These are phyloP conservation scores for Mallotus repandus DNA, from an alignment of 441 rosid species.

Conservation along the genomic window DNA sequence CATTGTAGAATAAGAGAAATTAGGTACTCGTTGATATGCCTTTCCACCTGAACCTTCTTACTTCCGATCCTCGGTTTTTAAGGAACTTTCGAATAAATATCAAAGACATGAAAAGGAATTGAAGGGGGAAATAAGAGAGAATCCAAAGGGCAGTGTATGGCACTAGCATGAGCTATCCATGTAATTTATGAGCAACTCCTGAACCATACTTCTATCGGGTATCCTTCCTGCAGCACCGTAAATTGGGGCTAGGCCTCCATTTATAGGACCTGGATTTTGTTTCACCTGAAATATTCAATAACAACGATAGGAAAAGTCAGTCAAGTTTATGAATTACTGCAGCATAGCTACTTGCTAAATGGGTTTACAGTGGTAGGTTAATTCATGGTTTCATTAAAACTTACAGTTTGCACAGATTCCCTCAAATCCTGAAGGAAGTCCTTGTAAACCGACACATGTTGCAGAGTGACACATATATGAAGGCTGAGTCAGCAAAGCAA, in stretches of 20 bases:
- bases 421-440: slow-evolving; percentile 65
- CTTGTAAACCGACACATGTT: slow-evolving; percentile 64
- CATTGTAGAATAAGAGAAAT: slow-evolving; percentile 25
- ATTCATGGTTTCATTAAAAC: slow-evolving; percentile 17
- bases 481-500: slow-evolving; percentile 50
- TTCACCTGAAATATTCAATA: slow-evolving; percentile 46
- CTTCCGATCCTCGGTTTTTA: too few relatives aligned
- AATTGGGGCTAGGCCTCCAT: slow-evolving; percentile 84
- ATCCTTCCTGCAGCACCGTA: slow-evolving; percentile 97
- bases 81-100: background rate
- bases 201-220: slow-evolving; percentile 82
- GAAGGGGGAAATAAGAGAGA: background rate
- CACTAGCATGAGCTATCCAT: slow-evolving; percentile 79
- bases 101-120: background rate
- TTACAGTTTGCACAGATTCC: slow-evolving; percentile 75
- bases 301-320: background rate
- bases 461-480: slow-evolving; percentile 88
- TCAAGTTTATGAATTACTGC: background rate
- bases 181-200: slow-evolving; percentile 74
- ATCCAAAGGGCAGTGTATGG: background rate
- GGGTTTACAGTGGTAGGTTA: background rate
- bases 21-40: slow-evolving; percentile 41
- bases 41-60: slow-evolving; percentile 21
- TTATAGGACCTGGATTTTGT: slow-evolving; percentile 80
- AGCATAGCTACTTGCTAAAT: background rate